phyloP scores from a whole-genome alignment of 768 basidiomycete species.

The Leccinum broughii region DNA sequence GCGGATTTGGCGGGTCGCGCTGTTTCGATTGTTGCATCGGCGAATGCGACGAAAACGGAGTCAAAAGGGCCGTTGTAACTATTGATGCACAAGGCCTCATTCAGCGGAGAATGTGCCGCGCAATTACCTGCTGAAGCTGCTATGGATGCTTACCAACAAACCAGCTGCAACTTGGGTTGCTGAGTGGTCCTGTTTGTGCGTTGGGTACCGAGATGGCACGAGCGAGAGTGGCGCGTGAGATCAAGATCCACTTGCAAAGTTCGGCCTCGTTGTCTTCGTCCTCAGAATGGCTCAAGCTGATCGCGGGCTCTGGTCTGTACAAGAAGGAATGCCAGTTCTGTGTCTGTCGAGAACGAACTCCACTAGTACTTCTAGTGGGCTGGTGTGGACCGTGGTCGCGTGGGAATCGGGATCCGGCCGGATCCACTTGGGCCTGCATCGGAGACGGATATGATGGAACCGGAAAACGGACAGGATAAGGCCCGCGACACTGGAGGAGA shows the following conservation, averaged over 20 bases:
- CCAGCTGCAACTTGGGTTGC: background rate
- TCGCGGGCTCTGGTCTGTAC: too few species aligned
- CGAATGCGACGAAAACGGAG: conserved; percentile 29
- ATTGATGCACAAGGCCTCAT: conserved; percentile 48
- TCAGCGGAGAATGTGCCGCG: conserved; percentile 36
- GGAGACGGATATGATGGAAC: too few species aligned
- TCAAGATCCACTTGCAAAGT: conserved; percentile 15
- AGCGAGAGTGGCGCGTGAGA: conserved; percentile 18
- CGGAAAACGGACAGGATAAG: too few species aligned
- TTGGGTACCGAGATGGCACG: conserved; percentile 10
- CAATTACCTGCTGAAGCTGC: conserved; percentile 61
- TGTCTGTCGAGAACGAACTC: background rate
- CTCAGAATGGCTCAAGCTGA: background rate
- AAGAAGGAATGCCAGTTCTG: background rate
- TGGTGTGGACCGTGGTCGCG: conserved; percentile 16
- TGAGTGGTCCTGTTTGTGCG: too few species aligned
- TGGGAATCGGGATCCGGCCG: conserved; percentile 26
- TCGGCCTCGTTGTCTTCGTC: background rate
- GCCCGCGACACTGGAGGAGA: too few species aligned
- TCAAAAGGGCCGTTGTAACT: conserved; percentile 43
- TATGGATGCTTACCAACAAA: conserved; percentile 66
- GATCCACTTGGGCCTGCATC: conserved; percentile 8
- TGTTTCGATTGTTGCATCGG: conserved; percentile 52
- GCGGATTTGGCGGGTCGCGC: conserved; percentile 65
- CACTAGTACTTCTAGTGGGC: background rate